Base-by-base conservation (phyloP, 768 basidiomycete species). In the Leccinum rimulosum region DNA sequence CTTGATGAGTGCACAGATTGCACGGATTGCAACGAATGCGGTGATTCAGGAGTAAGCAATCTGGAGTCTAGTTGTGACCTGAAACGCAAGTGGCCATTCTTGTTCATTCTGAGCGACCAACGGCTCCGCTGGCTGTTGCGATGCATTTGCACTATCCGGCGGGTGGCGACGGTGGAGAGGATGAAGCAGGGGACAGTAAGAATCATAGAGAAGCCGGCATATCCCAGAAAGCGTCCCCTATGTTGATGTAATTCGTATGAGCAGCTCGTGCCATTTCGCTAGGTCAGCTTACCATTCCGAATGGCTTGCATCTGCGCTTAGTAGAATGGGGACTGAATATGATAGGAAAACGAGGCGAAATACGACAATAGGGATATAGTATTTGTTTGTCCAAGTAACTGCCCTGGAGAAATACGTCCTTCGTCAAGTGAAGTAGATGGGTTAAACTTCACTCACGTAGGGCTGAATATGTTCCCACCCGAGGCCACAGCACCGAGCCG, bases 121-220 rank as follows among this genome's bases (percentile, higher is more conserved):
- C 10, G 31, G 35, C 59, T 52, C 10, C 48, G 66, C 11, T 67
- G 62, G 40, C 66, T 52, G 57, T 58, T 22, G 60, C 66, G 62
- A 68, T 75, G 54, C 61, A 69, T 25, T 61, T 52, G 56, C 58
- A 66, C 40, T 35, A 65, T 33, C 52, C 59, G 54, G 49, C 48
- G 50, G 6, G 64, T 64, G 3, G 73, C 60, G 17, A 36, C 30
- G 57, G 55, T 61, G 4, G 84, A 83, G 12, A 85, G 68, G 60
- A 78, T 72, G 43, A 85, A 69, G 50, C 80, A 81, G 3, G 87
- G 86, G 15, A 86, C 67, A 3, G 78, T 72, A 10, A 83, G 68
- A 47, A 83, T 55, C 57, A 85, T 75, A 0, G 86, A 79, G 7
- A 79, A 66, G 7, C 85, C 87, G 12, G 85, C 81, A 63, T 87